Percentiles rank a stretch among this genome's conserved stretches.
Evolutionary conservation across 148 eudicot genomes (phyloP).

Genomic region (Simmondsia chinensis): DNA sequence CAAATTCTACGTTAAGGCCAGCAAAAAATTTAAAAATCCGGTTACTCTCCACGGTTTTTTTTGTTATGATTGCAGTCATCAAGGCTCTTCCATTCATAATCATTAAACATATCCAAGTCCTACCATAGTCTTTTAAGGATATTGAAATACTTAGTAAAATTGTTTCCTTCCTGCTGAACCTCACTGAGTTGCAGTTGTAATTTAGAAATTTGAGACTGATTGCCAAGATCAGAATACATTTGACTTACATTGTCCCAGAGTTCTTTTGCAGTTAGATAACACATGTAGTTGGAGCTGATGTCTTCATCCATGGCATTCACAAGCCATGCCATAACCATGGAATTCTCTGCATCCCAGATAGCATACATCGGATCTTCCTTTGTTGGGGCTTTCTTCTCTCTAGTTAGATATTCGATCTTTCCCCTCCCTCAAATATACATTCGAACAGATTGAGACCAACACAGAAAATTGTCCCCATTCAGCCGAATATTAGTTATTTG

Average conservation of each 20-base stretch:
- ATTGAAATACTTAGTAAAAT: constrained; percentile 1
- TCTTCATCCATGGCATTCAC: constrained; percentile 9
- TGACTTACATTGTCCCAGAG: constrained; percentile 4
- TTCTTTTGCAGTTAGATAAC: constrained; percentile 5
- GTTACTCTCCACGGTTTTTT: neutral
- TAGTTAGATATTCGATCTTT: constrained; percentile 4
- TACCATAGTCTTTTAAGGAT: neutral
- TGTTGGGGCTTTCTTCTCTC: neutral
- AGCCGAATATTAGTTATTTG: no score
- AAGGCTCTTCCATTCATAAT: neutral
- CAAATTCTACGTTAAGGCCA: constrained; percentile 1
- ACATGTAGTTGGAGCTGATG: constrained; percentile 6
- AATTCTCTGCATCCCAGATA: constrained; percentile 7
- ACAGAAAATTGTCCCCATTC: constrained; percentile 1
- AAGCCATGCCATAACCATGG: constrained; percentile 5
- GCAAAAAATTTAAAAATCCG: constrained; percentile 4
- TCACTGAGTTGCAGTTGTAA: neutral
- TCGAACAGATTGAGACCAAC: constrained; percentile 6
- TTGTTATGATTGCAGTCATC: neutral
- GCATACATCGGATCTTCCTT: neutral
- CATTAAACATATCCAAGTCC: constrained; percentile 1
- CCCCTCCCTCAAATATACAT: constrained; percentile 3
- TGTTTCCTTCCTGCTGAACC: no score
- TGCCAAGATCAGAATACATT: neutral
- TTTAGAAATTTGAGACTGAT: neutral